Evolutionary conservation across 2,329 filamentous ascomycete genomes (phyloP), one percentile per base, ranked within the genome.

Genomic region (Dothiorella sarmentorum): DNA sequence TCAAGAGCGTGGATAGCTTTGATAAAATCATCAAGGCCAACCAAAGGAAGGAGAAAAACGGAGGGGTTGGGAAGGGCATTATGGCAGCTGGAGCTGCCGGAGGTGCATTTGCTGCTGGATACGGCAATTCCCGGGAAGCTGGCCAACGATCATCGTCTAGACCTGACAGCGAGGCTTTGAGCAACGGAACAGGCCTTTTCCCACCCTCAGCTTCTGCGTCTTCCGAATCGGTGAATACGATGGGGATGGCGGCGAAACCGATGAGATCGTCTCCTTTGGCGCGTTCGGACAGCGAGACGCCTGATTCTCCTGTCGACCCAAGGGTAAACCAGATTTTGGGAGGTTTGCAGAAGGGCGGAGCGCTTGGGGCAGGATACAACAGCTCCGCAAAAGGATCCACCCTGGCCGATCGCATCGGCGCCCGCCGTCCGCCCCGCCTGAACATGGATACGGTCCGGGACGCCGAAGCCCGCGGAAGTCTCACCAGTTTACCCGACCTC

Each of bases 401-500:
- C 60, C 62, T 78, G n/a, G 72, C 72, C 5, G 73, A 75, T 26
- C 73, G 76, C 49, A 70, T 72, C 18, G 77, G 74, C 24, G 70
- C 71, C 52, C 71, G 69, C 59, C 68, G 77, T 60, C 92, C 93
- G 29, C 89, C 90, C 3, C 84, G 83, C 33, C 77, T 97, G 3
- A 86, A 97, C 68, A 87, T 97, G 22, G 87, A 92, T 68, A 89
- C 89, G 3, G 89, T 96, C 3, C 83, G 85, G 63, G 85, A 88
- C 53, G 89, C 90, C 15, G 91, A 97, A 72, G 84, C 88, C 1
- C 85, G 94, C 67, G 92, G 91, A 3, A 97, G 92, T 70, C 79
- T 96, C 63, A 97, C 94, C 1, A 97, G 92, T 73, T 77, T 99
- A 60, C 89, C 92, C 0, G 94, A 97, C 70, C 77, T 99, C 61